A percentile compares a stretch with the other conserved stretches of the same genome.
These are phyloP conservation scores for Penicillium egyptiacum DNA, from an alignment of 495 filamentous ascomycete genomes.

Conservation along the genomic window DNA sequence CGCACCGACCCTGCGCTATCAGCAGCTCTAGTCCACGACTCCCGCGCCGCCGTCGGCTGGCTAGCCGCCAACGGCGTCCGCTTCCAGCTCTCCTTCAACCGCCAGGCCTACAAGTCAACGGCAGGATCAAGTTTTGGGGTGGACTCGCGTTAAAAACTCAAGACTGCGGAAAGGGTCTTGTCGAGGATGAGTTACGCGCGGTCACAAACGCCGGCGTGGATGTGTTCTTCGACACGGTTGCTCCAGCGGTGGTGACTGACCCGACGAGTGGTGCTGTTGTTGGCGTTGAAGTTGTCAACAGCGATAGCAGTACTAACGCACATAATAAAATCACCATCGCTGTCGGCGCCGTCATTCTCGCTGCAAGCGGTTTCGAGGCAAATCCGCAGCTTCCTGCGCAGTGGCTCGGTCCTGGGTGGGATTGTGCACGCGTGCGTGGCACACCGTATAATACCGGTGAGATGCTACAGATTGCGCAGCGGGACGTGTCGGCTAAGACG, in stretches of 20 bases:
- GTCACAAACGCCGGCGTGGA: conserved; percentile 42
- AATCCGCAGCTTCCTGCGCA: conserved; percentile 53
- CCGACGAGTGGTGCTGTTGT: conserved; percentile 34
- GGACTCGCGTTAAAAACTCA: conserved; percentile 55
- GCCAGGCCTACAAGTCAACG: conserved; percentile 60
- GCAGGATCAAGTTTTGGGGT: conserved; percentile 61
- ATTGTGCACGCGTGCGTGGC: conserved; percentile 57
- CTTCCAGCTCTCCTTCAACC: conserved; percentile 60
- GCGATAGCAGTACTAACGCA: background rate
- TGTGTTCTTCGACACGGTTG: conserved; percentile 45
- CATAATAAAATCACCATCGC: conserved; percentile 25
- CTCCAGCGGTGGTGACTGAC: conserved; percentile 41
- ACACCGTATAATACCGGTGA: conserved; percentile 63
- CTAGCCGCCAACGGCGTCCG: conserved; percentile 50
- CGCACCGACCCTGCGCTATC: conserved; percentile 47
- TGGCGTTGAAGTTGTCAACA: conserved; percentile 11
- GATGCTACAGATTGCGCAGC: conserved; percentile 47
- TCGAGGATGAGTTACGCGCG: conserved; percentile 46
- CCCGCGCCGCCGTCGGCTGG: conserved; percentile 53
- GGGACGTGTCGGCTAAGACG: conserved; percentile 46
- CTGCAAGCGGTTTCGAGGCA: conserved; percentile 62
- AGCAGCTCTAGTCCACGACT: conserved; percentile 46
- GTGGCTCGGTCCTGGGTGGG: conserved; percentile 63
- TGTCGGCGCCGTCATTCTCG: conserved; percentile 50
- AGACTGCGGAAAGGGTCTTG: conserved; percentile 58